Percentiles rank a stretch among this genome's conserved stretches.
Evolutionary conservation across 2,329 filamentous ascomycete species (phyloP).

Genomic region (Phialemonium atrogriseum): DNA sequence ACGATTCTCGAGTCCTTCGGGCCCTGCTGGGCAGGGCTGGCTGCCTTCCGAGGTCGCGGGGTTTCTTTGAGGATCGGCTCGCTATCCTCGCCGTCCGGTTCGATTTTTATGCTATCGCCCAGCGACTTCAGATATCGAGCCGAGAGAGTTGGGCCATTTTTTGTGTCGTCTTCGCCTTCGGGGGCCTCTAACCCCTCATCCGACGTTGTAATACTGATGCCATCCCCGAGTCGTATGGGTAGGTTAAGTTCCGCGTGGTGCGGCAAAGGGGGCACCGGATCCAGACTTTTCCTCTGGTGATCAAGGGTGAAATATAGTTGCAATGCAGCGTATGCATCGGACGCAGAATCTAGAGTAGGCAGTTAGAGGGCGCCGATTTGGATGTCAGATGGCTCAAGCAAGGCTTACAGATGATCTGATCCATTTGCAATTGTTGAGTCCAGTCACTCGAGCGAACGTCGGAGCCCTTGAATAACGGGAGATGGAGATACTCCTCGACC

Average conservation of each 20-base stretch:
- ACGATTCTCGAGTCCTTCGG: slow-evolving; percentile 32
- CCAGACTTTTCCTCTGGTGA: slow-evolving; percentile 53
- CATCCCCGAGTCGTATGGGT: slow-evolving; percentile 51
- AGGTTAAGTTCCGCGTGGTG: slow-evolving; percentile 57
- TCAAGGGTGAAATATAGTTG: slow-evolving; percentile 69
- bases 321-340: slow-evolving; percentile 73
- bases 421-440: slow-evolving; percentile 50
- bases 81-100: slow-evolving; percentile 12
- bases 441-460: slow-evolving; percentile 69
- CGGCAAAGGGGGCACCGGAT: slow-evolving; percentile 64
- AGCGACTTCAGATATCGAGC: slow-evolving; percentile 11
- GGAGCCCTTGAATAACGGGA: slow-evolving; percentile 68
- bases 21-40: slow-evolving; percentile 4
- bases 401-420: slow-evolving; percentile 67
- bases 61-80: slow-evolving; percentile 3
- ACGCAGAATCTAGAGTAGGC: slow-evolving; percentile 56
- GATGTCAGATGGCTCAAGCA: no score
- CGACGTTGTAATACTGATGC: slow-evolving; percentile 20
- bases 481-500: slow-evolving; percentile 59
- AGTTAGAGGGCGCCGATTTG: not conserved
- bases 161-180: slow-evolving; percentile 12
- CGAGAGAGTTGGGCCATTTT: slow-evolving; percentile 6
- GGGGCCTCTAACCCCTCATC: slow-evolving; percentile 21
- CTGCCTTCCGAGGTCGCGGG: slow-evolving; percentile 3
- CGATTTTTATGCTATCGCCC: slow-evolving; percentile 15